Conservation (phyloP, 129 eudicot species). For the Flaveria sonorensis region DNA sequence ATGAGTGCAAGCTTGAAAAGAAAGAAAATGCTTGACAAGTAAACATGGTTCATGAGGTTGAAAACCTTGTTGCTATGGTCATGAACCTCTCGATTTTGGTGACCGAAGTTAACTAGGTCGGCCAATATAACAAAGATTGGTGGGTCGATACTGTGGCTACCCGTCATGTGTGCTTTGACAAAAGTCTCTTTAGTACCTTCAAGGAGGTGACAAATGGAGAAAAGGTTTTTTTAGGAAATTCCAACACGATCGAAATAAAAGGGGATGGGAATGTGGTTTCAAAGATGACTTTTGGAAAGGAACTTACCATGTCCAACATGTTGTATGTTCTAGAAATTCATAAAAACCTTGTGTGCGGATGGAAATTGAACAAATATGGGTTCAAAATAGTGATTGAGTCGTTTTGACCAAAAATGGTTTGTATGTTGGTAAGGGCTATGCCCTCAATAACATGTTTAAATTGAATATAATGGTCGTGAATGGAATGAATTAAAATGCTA, state of each 20-base stretch:
- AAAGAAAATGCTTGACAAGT: background rate
- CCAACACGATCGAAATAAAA: background rate
- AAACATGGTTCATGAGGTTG: background rate
- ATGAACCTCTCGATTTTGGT: background rate
- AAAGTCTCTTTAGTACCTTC: no score
- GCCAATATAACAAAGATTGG: background rate
- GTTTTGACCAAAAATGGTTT: background rate
- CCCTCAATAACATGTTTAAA: no score
- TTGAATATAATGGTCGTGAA: no score
- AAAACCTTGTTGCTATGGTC: background rate
- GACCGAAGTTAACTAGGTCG: background rate
- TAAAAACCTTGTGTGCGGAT: no score
- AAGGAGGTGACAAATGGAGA: background rate
- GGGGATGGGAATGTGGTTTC: background rate
- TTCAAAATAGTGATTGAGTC: background rate
- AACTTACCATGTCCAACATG: no score
- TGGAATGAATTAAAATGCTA: background rate
- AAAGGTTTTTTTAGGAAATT: background rate
- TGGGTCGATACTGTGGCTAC: background rate
- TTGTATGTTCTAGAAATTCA: no score
- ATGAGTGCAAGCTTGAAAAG: background rate
- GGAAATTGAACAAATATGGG: background rate
- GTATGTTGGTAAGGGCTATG: conserved; percentile 5
- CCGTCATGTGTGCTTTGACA: background rate
- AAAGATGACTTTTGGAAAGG: background rate